Evolutionary conservation across 805 yeast species (phyloP), one percentile per base, ranked within the genome.

Genomic region (Phaffomyces opuntiae): DNA sequence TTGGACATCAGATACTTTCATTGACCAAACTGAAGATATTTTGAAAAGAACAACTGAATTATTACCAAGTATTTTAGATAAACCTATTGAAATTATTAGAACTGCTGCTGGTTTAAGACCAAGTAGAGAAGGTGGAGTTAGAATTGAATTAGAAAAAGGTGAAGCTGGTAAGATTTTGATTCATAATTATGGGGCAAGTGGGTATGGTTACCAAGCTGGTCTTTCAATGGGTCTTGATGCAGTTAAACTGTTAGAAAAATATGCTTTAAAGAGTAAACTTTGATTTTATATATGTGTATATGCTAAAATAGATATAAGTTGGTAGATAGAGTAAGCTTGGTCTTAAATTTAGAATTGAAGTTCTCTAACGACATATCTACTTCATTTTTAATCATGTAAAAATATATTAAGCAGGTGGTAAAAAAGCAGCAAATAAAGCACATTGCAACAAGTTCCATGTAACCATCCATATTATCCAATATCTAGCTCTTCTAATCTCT

Each of bases 51-150:
- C 87, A 1, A 72, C 78, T 1, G 68, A 60, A 25, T 58, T 79
- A 39, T 60, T 65, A 27, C 86, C 85, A 32, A 62, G 75, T 47
- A 69, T 84, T 37, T 54, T 74, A 45, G 66, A 64, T 13, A 42
- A 51, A 62, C 77, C 54, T 21, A 60, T 68, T 40, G 83, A 81
- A 52, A 70, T 87, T 27, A 42, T 83, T 11, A 72, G 86, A 44
- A 81, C 77, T 36, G 85, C 76, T 1, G 81, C 89, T 8, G 95
- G 95, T 0, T 68, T 84, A 39, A 73, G 96, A 51, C 96, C 95
- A 7, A 70, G 81, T 35, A 73, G 95, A 57, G 71, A 75, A 36
- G 93, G 90, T 13, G 95, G 95, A 5, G 80, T 76, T 7, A 69
- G 95, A 44, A 75, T 87, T 37, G 93, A 83, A 57, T 60, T 63